Conservation (phyloP, 2,329 filamentous ascomycete genomes). For the Epichloe typhina region DNA sequence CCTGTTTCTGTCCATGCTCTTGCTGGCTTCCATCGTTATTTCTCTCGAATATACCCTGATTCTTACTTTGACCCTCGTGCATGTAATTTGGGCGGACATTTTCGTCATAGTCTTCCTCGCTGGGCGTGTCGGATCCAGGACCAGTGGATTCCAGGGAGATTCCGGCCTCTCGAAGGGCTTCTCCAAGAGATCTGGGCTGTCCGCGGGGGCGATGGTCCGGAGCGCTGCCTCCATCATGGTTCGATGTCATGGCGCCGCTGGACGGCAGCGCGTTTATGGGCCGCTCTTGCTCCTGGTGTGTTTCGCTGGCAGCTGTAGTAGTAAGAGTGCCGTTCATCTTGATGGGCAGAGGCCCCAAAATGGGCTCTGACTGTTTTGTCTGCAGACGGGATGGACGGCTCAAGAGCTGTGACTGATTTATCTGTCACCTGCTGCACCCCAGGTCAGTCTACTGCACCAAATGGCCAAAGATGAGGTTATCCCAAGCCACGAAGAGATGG, state of each 20-base stretch:
- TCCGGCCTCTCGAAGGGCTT: slow-evolving; percentile 16
- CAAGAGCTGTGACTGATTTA: not conserved
- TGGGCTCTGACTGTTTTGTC: not conserved
- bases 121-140: slow-evolving; percentile 26
- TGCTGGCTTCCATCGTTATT: not conserved
- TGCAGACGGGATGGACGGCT: not conserved
- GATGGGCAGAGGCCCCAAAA: not conserved
- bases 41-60: not conserved
- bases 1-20: not conserved
- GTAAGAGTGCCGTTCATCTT: not conserved
- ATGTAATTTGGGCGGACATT: slow-evolving; percentile 17
- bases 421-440: not conserved
- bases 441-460: not conserved
- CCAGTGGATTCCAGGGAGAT: slow-evolving; percentile 10
- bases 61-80: slow-evolving; percentile 3
- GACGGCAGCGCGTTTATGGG: not conserved
- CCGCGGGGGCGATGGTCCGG: not conserved
- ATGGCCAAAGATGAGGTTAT: not conserved
- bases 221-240: not conserved
- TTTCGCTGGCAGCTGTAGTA: not conserved
- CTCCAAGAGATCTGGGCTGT: slow-evolving; percentile 13
- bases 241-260: not conserved
- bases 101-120: slow-evolving; percentile 33
- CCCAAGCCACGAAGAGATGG: not conserved
- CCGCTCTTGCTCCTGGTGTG: not conserved